These are phyloP conservation scores for Cucumis cinereus DNA, from an alignment of 306 rosid genomes.

Conservation along the genomic window DNA sequence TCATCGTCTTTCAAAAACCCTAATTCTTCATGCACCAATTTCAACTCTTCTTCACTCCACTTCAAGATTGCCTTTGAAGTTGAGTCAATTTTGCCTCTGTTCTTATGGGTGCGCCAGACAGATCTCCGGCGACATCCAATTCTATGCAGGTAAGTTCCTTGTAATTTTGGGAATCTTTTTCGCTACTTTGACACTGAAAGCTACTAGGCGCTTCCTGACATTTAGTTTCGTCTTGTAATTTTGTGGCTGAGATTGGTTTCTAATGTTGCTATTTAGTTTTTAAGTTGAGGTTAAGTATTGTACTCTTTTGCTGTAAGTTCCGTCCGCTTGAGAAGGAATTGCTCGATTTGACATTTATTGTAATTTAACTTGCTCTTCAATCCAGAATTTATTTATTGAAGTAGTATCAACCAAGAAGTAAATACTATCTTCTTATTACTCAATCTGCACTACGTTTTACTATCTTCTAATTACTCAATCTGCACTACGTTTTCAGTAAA, in stretches of 20 bases:
- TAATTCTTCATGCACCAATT: slow-evolving; percentile 26
- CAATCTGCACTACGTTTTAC: neutral
- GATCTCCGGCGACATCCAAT: slow-evolving; percentile 52
- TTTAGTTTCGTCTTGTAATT: slow-evolving; percentile 1
- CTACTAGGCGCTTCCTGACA: neutral
- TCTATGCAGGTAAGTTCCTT: slow-evolving; percentile 75
- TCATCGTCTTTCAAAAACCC: slow-evolving; percentile 38
- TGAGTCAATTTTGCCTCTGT: slow-evolving; percentile 19
- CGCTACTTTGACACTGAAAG: slow-evolving; percentile 23
- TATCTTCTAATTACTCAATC: neutral
- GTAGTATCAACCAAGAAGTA: neutral
- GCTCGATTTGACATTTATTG: neutral
- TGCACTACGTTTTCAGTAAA: neutral
- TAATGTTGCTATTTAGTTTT: neutral
- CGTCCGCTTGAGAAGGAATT: neutral
- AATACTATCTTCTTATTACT: neutral
- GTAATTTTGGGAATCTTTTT: slow-evolving; percentile 12
- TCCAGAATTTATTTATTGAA: neutral
- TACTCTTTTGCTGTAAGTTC: neutral
- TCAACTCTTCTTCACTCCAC: slow-evolving; percentile 9
- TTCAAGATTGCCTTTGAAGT: neutral
- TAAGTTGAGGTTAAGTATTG: neutral
- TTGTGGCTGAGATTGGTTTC: slow-evolving; percentile 19
- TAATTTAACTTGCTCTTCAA: neutral
- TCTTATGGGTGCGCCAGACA: slow-evolving; percentile 85